Percentiles rank a stretch among this genome's conserved stretches.
Conservation (phyloP, 805 yeast species). For the Cyberlindnera galapagoensis region DNA sequence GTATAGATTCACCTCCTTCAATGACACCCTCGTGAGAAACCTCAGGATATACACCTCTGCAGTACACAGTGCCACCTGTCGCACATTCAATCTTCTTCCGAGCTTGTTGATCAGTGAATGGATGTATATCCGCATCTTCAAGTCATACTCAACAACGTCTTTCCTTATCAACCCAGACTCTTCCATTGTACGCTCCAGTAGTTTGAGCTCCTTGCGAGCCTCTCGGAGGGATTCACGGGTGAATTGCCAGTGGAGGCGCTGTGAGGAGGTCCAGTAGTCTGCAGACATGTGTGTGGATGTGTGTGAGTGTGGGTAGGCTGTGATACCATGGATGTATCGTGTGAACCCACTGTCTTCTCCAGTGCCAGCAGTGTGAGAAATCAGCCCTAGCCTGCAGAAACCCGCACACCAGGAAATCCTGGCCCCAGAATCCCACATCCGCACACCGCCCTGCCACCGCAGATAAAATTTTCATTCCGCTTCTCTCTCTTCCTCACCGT, state of each 20-base stretch:
- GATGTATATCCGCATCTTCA: conserved; percentile 68
- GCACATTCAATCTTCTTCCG: conserved; percentile 68
- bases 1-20: conserved; percentile 79
- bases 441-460: conserved; percentile 1
- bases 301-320: too few species aligned
- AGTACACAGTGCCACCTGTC: conserved; percentile 83
- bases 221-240: conserved; percentile 50
- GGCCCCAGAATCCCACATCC: conserved; percentile 2
- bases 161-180: conserved; percentile 33
- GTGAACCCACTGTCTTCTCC: too few species aligned
- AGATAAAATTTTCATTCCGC: conserved; percentile 3
- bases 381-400: too few species aligned
- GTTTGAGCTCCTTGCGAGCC: conserved; percentile 36
- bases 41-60: conserved; percentile 84
- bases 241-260: conserved; percentile 75
- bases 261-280: conserved; percentile 83
- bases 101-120: conserved; percentile 69
- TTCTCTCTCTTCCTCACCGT: neutral
- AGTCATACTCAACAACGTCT: conserved; percentile 33
- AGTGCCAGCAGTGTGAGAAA: too few species aligned
- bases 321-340: too few species aligned
- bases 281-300: too few species aligned
- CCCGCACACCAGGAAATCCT: too few species aligned
- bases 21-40: conserved; percentile 62
- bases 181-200: conserved; percentile 32